Percentiles rank a stretch among this genome's conserved stretches.
phyloP scores from a whole-genome alignment of 345 rosid species.

The Aegle marmelos region DNA sequence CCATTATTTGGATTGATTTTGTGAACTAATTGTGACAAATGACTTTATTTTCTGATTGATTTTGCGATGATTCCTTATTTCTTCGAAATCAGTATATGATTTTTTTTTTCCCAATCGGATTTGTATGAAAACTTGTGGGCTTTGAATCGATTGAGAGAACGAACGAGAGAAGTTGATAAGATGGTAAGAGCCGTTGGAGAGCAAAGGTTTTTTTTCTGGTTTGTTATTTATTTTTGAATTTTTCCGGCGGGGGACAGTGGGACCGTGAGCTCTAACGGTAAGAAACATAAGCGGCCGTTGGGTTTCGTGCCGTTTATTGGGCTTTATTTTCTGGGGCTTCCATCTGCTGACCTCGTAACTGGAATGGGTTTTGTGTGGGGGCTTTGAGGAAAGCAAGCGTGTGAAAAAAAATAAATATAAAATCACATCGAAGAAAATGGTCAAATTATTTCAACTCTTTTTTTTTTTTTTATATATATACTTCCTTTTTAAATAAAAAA shows the following conservation, averaged over 20 bases:
- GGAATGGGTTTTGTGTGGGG: too few relatives aligned
- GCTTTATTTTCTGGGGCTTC: not conserved
- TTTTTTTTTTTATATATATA: not conserved
- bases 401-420: too few relatives aligned
- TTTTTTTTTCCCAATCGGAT: not conserved
- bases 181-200: conserved; percentile 40
- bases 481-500: too few relatives aligned
- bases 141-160: conserved; percentile 10
- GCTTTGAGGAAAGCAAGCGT: too few relatives aligned
- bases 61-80: not conserved
- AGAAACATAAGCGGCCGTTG: conserved; percentile 9
- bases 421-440: too few relatives aligned
- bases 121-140: not conserved
- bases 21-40: not conserved
- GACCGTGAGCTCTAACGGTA: conserved; percentile 35
- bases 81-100: not conserved
- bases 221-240: conserved; percentile 8
- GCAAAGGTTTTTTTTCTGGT: not conserved
- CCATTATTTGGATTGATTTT: conserved; percentile 29
- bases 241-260: conserved; percentile 17
- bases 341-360: not conserved
- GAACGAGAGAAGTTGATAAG: not conserved
- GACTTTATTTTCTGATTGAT: not conserved
- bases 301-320: not conserved
- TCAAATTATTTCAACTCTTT: too few relatives aligned